These are phyloP conservation scores for Angomonas deanei DNA, from an alignment of 208 protist genomes.

Conservation along the genomic window DNA sequence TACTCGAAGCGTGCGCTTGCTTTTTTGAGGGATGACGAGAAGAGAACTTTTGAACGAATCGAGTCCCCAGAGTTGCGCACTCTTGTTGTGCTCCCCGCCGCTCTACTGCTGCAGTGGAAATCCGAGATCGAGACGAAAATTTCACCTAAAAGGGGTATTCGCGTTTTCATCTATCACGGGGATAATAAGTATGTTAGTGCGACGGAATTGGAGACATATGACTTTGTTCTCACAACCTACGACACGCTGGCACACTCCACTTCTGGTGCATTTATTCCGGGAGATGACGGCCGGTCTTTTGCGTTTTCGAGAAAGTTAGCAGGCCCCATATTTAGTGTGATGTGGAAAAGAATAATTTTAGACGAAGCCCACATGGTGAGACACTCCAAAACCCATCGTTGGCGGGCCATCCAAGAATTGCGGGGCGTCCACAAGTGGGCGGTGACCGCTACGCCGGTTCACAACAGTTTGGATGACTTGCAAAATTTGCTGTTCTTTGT, in stretches of 20 bases:
- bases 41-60: conserved; percentile 67
- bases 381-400: conserved; percentile 77
- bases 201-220: conserved; percentile 78
- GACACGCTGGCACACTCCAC: conserved; percentile 80
- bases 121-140: conserved; percentile 84
- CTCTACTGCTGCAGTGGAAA: conserved; percentile 91
- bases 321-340: conserved; percentile 77
- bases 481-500: conserved; percentile 88
- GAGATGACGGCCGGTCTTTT: conserved; percentile 49
- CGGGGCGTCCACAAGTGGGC: conserved; percentile 86
- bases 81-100: conserved; percentile 90
- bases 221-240: conserved; percentile 93
- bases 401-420: conserved; percentile 76
- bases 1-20: conserved; percentile 62
- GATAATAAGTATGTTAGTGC: conserved; percentile 55
- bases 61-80: conserved; percentile 84
- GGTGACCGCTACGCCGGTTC: conserved; percentile 91
- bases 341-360: conserved; percentile 93
- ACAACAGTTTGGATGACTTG: conserved; percentile 92
- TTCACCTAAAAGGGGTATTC: conserved; percentile 30
- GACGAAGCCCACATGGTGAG: conserved; percentile 94
- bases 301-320: conserved; percentile 57
- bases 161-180: conserved; percentile 83
- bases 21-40: conserved; percentile 79
- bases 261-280: conserved; percentile 45